Evolutionary conservation across 2,329 filamentous ascomycete species (phyloP), one percentile per base, ranked within the genome.

Genomic region (Thielaviopsis ethacetica): DNA sequence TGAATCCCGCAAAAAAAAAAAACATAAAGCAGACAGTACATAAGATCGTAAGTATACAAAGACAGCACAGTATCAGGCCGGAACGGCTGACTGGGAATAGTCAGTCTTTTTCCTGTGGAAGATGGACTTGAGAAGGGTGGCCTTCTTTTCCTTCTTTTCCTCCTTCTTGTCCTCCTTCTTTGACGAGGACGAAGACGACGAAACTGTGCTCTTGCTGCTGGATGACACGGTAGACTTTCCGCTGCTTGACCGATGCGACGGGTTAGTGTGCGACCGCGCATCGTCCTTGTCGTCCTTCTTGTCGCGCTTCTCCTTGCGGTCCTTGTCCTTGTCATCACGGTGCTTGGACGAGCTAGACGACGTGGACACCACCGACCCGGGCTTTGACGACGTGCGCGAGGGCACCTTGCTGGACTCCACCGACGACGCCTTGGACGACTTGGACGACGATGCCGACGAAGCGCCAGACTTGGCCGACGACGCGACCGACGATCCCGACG

Each of bases 121-220:
- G 60, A 82, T 63, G 2, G 73, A 69, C 71, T 81, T 82, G 62
- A 83, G 73, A 77, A 82, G 78, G 65, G 75, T 81, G 49, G 65
- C 69, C 57, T 67, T 67, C 64, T 72, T 75, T 62, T 71, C 71
- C 63, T 76, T 72, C 67, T 76, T 34, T 12, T 78, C 10, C 75
- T 72, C 49, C 73, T 69, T n/a, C 77, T 62, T 2, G 63, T 49
- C 62, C 4, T 57, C 51, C 71, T 65, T 62, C 71, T 68, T 54
- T 26, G 27, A 27, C 26, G 21, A 30, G 4, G 55, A 51, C 7
- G 55, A 52, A 7, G 52, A 53, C 38, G 30, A 34, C 30, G 30
- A 34, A 34, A 9, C 30, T 34, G 30, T 34, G 10, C 30, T 34
- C 30, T 53, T 54, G 6, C 56, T 53, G 4, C 53, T 53, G 10